phyloP scores from a whole-genome alignment of 1,284 basidiomycete genomes.

The Moesziomyces globuligerus region DNA sequence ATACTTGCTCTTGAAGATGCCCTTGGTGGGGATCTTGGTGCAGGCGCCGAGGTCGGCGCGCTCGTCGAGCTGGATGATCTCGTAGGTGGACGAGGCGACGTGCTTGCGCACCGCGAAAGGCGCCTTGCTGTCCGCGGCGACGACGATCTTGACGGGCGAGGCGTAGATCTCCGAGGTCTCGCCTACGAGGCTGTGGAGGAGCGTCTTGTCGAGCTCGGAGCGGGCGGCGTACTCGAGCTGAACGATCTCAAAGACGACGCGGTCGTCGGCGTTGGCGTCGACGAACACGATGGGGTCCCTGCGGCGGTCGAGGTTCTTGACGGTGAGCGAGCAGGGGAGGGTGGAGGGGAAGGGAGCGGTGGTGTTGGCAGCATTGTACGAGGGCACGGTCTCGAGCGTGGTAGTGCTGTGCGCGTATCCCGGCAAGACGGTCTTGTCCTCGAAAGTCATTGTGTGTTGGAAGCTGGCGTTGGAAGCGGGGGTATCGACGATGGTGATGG shows the following conservation, averaged over 20 bases:
- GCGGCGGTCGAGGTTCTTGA: constrained; percentile 44
- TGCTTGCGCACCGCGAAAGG: constrained; percentile 43
- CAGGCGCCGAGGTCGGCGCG: constrained; percentile 29
- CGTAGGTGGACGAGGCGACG: constrained; percentile 43
- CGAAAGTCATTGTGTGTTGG: constrained; percentile 18
- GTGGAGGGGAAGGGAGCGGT: constrained; percentile 28
- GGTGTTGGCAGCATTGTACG: constrained; percentile 30
- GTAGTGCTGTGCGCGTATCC: constrained; percentile 33
- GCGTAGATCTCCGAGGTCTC: constrained; percentile 23
- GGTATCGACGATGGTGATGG: neutral
- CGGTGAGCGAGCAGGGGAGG: constrained; percentile 32
- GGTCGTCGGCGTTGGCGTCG: constrained; percentile 11
- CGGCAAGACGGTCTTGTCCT: constrained; percentile 12
- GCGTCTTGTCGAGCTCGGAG: constrained; percentile 16
- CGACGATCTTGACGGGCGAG: constrained; percentile 28
- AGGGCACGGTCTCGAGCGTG: constrained; percentile 37
- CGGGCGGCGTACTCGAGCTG: constrained; percentile 28
- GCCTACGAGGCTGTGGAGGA: constrained; percentile 27
- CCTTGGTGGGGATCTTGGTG: constrained; percentile 45
- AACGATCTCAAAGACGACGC: constrained; percentile 34
- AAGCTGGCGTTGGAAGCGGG: neutral
- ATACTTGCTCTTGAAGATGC: constrained; percentile 48
- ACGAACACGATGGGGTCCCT: constrained; percentile 35
- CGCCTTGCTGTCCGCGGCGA: constrained; percentile 13
- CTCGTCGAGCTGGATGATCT: constrained; percentile 32